A percentile compares a stretch with the other conserved stretches of the same genome.
phyloP scores from a whole-genome alignment of 495 filamentous ascomycete genomes.

The Parathielavia appendiculata region DNA sequence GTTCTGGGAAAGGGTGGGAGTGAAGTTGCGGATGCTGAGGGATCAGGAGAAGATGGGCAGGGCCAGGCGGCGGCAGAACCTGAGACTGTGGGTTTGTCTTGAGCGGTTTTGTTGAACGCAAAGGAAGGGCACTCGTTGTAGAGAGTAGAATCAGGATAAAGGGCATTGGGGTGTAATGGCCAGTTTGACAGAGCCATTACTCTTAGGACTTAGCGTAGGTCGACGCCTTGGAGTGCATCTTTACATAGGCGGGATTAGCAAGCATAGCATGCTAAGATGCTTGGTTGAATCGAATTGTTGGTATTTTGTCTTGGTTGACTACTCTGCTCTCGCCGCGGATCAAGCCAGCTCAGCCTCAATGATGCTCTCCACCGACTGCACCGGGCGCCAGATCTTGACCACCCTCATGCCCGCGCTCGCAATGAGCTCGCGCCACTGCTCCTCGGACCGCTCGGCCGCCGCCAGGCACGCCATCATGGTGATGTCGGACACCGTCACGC shows the following conservation, averaged over 20 bases:
- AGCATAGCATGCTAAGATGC: no score
- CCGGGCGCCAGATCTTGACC: constrained; percentile 37
- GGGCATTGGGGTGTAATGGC: no score
- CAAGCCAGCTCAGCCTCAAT: constrained; percentile 37
- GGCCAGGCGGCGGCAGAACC: neutral
- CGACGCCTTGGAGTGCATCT: no score
- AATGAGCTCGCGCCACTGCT: constrained; percentile 30
- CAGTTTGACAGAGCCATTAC: no score
- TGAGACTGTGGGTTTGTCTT: constrained; percentile 12
- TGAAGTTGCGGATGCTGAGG: neutral
- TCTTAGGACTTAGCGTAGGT: no score
- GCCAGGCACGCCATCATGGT: constrained; percentile 33
- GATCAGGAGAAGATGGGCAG: neutral
- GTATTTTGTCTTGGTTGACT: no score
- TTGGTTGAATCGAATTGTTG: no score
- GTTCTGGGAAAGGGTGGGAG: constrained; percentile 4
- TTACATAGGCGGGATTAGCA: no score
- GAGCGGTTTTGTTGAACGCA: neutral
- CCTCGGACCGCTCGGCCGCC: constrained; percentile 31
- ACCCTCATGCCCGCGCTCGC: constrained; percentile 39
- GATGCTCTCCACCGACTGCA: constrained; percentile 37
- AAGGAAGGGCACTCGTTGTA: no score
- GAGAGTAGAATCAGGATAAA: no score
- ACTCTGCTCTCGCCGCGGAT: neutral
- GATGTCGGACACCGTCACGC: constrained; percentile 39